Conservation (phyloP, 1,284 basidiomycete species). For the Amanita bisporigera region DNA sequence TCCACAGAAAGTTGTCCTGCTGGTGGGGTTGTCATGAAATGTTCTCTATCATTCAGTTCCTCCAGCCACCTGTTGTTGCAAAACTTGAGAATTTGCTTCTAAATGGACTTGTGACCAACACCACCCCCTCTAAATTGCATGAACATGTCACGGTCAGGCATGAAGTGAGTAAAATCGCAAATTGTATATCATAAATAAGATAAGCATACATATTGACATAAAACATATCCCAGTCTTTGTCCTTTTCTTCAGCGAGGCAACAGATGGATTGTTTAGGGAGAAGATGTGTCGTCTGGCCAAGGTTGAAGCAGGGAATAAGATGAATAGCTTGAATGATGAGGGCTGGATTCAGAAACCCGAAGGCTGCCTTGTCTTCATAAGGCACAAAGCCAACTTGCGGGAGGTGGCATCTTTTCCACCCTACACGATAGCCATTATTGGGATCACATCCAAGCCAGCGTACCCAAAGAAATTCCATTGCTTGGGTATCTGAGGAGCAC, state of each 20-base stretch:
- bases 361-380: slow-evolving; percentile 36
- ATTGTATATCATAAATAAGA: slow-evolving; percentile 21
- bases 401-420: slow-evolving; percentile 21
- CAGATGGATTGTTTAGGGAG: slow-evolving; percentile 22
- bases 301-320: slow-evolving; percentile 43
- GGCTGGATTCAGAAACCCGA: slow-evolving; percentile 49
- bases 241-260: slow-evolving; percentile 17
- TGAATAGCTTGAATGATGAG: slow-evolving; percentile 45
- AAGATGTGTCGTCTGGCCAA: slow-evolving; percentile 29
- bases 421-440: no score
- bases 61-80: neutral
- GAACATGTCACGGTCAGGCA: slow-evolving; percentile 5
- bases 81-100: neutral
- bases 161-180: no score
- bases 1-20: no score
- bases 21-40: no score
- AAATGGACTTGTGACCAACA: slow-evolving; percentile 7
- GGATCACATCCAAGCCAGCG: no score
- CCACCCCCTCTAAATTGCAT: slow-evolving; percentile 5
- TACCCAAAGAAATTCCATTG: no score
- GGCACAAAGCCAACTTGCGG: slow-evolving; percentile 44
- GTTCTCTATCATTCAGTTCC: no score
- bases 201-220: slow-evolving; percentile 43
- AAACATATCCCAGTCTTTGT: slow-evolving; percentile 42
- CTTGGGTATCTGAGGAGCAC: no score